phyloP scores from a whole-genome alignment of 2,329 filamentous ascomycete species.

The Diaporthe sp. region DNA sequence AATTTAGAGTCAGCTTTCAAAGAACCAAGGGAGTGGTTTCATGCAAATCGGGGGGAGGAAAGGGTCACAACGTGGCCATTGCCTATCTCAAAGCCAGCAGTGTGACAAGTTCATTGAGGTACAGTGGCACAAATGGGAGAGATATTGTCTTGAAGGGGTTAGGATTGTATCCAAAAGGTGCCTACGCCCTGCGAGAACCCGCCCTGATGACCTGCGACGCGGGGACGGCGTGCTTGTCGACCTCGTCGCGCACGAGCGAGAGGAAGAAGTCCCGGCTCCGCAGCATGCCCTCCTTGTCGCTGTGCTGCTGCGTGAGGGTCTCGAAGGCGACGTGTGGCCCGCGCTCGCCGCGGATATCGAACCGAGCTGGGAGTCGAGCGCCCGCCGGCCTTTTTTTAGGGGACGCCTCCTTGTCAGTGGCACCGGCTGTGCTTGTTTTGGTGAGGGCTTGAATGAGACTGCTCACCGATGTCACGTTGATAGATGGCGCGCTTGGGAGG shows the following conservation, averaged over 20 bases:
- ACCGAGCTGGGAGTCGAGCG: constrained; percentile 26
- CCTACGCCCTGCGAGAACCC: constrained; percentile 30
- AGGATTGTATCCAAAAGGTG: no score
- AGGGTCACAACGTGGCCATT: no score
- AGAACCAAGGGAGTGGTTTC: no score
- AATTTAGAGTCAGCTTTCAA: no score
- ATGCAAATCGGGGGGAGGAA: no score
- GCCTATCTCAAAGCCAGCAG: no score
- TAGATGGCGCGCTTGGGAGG: constrained; percentile 7
- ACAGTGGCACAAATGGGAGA: no score
- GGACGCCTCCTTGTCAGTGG: background rate
- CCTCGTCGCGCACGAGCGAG: constrained; percentile 1
- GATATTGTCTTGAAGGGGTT: no score
- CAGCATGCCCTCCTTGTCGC: constrained; percentile 26
- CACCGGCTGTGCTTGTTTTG: background rate
- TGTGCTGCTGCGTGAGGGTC: constrained; percentile 3
- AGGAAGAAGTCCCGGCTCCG: constrained; percentile 28
- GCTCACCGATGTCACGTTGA: constrained; percentile 22
- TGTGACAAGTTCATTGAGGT: no score
- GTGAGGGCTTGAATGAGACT: background rate
- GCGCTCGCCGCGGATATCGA: constrained; percentile 28
- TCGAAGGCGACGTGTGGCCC: constrained; percentile 25
- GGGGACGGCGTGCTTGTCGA: background rate
- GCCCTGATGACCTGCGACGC: constrained; percentile 23
- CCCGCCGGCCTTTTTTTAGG: background rate